Base-by-base conservation (phyloP, 116 monocot species). In the Papilionanthe hybrid region DNA sequence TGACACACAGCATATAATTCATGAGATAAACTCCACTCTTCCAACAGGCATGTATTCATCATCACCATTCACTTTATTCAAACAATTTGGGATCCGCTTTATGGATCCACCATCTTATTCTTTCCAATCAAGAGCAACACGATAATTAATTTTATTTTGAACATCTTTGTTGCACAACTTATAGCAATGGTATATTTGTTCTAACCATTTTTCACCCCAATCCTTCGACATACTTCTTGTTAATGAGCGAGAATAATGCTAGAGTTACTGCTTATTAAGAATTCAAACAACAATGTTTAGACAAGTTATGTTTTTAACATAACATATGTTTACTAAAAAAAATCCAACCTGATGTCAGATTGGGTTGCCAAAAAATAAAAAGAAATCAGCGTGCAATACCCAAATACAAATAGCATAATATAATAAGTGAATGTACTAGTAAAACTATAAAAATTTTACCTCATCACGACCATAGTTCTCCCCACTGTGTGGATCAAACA, bases 391-490 rank as follows among this genome's bases (percentile, higher is more conserved):
- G 20, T 43, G 15, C 73, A 69, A 30, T 69, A 73, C 8, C 72
- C 13, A 72, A 72, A 72, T 23, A 2, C 72, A 72, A 72, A 72
- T 25, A 20, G 41, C 42, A 43, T 3, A 43, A 73, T 22, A 44
- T 44, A 73, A 37, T 12, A n/a, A 69, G 5, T 37, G 32, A 18
- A 69, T 4, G 25, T 44, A 44, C 5, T 45, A 43, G 47, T 13
- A 49, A 45, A 73, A 73, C 48, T 23, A 77, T 37, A 72, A 3
- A 47, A 0, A 44, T 20, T 9, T 76, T 79, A 99, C 99, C 95
- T 99, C 99, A 93, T 99, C 99, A 2, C 95, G 88, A 74, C 95
- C 95, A 80, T 86, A 99, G 82, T 91, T 99, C 53, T 99, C 93
- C 23, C 91, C 95, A 67, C 90, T 99, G 72, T 99, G 99, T 25